Base-by-base conservation (phyloP, 169 alveolate genomes). In the Plasmodium billcollinsi region DNA sequence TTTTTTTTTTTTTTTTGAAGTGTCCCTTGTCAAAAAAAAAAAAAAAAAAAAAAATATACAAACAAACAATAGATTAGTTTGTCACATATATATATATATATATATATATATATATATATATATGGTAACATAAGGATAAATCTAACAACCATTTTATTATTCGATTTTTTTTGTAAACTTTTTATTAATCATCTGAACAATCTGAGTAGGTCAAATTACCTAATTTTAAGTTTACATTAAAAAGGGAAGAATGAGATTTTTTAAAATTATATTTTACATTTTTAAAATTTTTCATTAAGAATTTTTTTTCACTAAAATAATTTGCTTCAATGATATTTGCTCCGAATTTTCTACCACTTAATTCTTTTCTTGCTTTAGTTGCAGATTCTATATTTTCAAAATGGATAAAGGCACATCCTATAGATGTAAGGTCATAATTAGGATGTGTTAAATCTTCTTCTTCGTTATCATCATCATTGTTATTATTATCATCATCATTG, bases 321-420 rank as follows among this genome's bases (percentile, higher is more conserved):
- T 91, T 94, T 11, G 96, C 96, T 71, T 93, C 96, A 21, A 93
- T 94, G 24, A 92, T 86, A n/a, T 78, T 88, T 2, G 93, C 95
- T 18, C 88, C 92, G 52, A 93, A 93, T 43, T 91, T 93, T 24
- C 96, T 61, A 4, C 96, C 96, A 49, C 92, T 89, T n/a, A 93
- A 62, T 45, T 88, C 96, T 86, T 90, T 93, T 49, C 96, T 66
- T 11, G 96, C 94, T 21, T 90, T 93, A 1, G 94, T 93, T 6
- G 96, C 91, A 4, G 91, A 93, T 47, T 93, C 96, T 14, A 88
- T 72, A 43, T 83, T 90, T 50, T 74, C 76, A 83, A 93, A 93
- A 20, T 92, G 92, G 50, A 93, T 93, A 71, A 86, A 93, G 1
- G 96, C 96, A 26, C 89, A 90, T 3, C 96, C 96, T 61, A 93